phyloP scores from a whole-genome alignment of 352 stramenopile genomes.

The Pythium aphanidermatum region DNA sequence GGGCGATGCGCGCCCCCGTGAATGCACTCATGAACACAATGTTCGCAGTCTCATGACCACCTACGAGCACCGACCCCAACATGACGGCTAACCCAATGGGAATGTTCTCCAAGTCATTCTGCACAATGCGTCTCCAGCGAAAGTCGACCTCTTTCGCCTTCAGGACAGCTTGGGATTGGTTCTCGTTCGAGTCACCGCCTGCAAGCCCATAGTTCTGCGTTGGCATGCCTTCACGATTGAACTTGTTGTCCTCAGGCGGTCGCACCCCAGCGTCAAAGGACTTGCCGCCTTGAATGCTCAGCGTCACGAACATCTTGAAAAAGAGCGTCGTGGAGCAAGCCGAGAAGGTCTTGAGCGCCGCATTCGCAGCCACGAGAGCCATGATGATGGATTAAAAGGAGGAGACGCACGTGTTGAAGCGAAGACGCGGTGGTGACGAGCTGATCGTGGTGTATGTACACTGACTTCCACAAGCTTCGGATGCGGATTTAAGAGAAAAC shows the following conservation, averaged over 20 bases:
- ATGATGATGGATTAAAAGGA: too few species aligned
- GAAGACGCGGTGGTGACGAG: too few species aligned
- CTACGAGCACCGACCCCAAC: constrained; percentile 33
- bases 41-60: constrained; percentile 37
- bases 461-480: too few species aligned
- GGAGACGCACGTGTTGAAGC: too few species aligned
- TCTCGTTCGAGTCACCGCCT: constrained; percentile 10
- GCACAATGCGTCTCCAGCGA: constrained; percentile 38
- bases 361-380: constrained; percentile 5
- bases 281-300: constrained; percentile 28
- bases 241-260: constrained; percentile 27
- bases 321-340: constrained; percentile 11
- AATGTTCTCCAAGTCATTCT: constrained; percentile 42
- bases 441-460: too few species aligned
- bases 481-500: too few species aligned
- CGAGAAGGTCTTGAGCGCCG: constrained; percentile 13
- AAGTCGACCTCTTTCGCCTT: constrained; percentile 26
- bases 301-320: constrained; percentile 19
- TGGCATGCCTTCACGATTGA: constrained; percentile 12
- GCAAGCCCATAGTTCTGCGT: constrained; percentile 33
- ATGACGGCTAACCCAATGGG: constrained; percentile 34
- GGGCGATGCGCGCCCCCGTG: constrained; percentile 15
- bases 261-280: constrained; percentile 26
- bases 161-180: constrained; percentile 3
- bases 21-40: constrained; percentile 25